Percentiles rank a stretch among this genome's conserved stretches.
Conservation (phyloP, 73 alveolate species). For the Loxodes magnus region DNA sequence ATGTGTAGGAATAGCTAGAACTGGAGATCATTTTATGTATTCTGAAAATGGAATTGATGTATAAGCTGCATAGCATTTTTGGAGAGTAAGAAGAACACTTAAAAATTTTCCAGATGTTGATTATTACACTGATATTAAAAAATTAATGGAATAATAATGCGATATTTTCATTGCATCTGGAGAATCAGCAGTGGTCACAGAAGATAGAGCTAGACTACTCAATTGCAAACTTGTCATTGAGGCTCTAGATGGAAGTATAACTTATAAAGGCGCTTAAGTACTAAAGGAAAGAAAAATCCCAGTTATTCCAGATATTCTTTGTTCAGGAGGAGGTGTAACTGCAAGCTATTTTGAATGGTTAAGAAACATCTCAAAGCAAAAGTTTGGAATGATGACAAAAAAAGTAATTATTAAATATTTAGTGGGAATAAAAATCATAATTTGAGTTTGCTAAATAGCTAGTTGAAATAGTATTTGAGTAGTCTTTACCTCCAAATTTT, state of each 20-base stretch:
- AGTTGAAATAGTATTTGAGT: too few relatives aligned
- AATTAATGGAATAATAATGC: constrained; percentile 14
- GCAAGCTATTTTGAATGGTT: constrained; percentile 85
- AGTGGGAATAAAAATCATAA: constrained; percentile 30
- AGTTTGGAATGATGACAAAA: constrained; percentile 73
- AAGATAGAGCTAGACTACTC: constrained; percentile 36
- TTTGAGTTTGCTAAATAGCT: too few relatives aligned
- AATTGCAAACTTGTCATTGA: constrained; percentile 70
- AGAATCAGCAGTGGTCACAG: constrained; percentile 1
- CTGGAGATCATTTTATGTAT: constrained; percentile 19
- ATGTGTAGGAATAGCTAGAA: constrained; percentile 14
- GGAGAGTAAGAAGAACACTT: too few relatives aligned
- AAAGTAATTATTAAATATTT: too few relatives aligned
- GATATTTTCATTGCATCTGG: constrained; percentile 19
- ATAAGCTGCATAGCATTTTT: too few relatives aligned
- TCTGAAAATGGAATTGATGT: constrained; percentile 25
- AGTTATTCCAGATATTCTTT: constrained; percentile 69
- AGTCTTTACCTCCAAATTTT: too few relatives aligned
- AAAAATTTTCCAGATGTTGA: too few relatives aligned
- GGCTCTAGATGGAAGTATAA: constrained; percentile 73
- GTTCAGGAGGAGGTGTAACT: constrained; percentile 79
- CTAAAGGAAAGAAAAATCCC: constrained; percentile 47
- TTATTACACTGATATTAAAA: not conserved
- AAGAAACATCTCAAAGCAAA: constrained; percentile 59
- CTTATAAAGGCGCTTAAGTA: constrained; percentile 54